Evolutionary conservation across 345 rosid species (phyloP).

Genomic region (thale cress (Arabidopsis thaliana)): TAIR10.1 NC_003076.8:9100001-9100500

Average conservation of each 20-base stretch:
- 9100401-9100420: slow-evolving; percentile 99
- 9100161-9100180: slow-evolving; percentile 23
- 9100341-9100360: slow-evolving; percentile 7
- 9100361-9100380: slow-evolving; percentile 55
- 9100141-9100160: slow-evolving; percentile 57
- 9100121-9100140: slow-evolving; percentile 72
- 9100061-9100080: slow-evolving; percentile 12
- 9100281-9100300: slow-evolving; percentile 84
- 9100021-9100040: slow-evolving; percentile 11
- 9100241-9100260: slow-evolving; percentile 79
- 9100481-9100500: slow-evolving; percentile 12
- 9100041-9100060: slow-evolving; percentile 9
- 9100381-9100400: slow-evolving; percentile 80
- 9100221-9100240: slow-evolving; percentile 18
- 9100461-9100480: slow-evolving; percentile 13
- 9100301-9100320: slow-evolving; percentile 34
- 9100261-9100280: slow-evolving; percentile 91
- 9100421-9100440: slow-evolving; percentile 96
- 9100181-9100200: background rate
- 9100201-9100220: background rate
- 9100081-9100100: slow-evolving; percentile 49
- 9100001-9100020: slow-evolving; percentile 85
- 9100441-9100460: slow-evolving; percentile 55
- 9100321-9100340: slow-evolving; percentile 17
- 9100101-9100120: slow-evolving; percentile 80